Percentiles rank a stretch among this genome's conserved stretches.
Evolutionary conservation across 305 asterid genomes (phyloP).

Genomic region (Salvia sclarea): DNA sequence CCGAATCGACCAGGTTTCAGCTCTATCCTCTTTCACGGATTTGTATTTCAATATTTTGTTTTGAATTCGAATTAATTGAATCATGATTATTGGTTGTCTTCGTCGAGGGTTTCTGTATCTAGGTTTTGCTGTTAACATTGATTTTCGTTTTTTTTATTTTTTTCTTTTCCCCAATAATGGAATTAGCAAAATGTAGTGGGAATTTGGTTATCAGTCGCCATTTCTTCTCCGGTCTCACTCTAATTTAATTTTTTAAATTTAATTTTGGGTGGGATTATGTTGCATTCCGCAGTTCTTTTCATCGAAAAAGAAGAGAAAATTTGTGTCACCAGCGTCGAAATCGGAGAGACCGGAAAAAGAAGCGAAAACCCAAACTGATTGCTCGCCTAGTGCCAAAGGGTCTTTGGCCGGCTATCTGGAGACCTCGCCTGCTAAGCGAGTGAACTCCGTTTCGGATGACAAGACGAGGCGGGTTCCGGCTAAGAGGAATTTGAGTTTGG

Average conservation of each 20-base stretch:
- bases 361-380: slow-evolving; percentile 48
- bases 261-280: background rate
- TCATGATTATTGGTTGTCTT: background rate
- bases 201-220: background rate
- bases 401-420: slow-evolving; percentile 61
- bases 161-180: background rate
- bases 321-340: slow-evolving; percentile 59
- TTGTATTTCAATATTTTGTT: background rate
- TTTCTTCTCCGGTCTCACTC: background rate
- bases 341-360: slow-evolving; percentile 61
- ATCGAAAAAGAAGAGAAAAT: slow-evolving; percentile 84
- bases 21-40: background rate
- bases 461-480: slow-evolving; percentile 39
- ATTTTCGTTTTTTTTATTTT: background rate
- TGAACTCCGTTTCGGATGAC: slow-evolving; percentile 33
- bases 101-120: background rate
- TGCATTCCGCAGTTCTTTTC: slow-evolving; percentile 64
- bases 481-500: slow-evolving; percentile 64
- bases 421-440: slow-evolving; percentile 43
- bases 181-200: slow-evolving; percentile 15
- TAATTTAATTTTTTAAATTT: background rate
- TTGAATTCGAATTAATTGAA: background rate
- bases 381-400: slow-evolving; percentile 75
- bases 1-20: slow-evolving; percentile 71
- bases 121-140: background rate